Evolutionary conservation across 2,329 filamentous ascomycete genomes (phyloP), one percentile per base, ranked within the genome.

Genomic region (Cladosporium austrohemisphaericum): DNA sequence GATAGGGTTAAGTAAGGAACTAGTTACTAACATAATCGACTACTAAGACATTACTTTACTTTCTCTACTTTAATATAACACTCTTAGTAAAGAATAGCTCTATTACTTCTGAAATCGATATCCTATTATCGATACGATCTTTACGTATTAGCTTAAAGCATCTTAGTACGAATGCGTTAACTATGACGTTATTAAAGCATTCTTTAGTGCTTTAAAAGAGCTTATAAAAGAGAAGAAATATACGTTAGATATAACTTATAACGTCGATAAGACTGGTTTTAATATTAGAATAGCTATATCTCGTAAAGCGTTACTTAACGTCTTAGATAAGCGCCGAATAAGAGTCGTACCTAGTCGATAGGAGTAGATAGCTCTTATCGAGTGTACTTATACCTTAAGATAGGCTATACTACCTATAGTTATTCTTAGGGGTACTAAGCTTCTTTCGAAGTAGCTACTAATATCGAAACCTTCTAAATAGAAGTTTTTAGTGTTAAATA

Each of bases 71-170:
- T 41, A 22, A 8, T 23, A 16, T 3, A 23, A 33, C 23, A 29
- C 49, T 26, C 28, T 52, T 28, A 26, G 49, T 23, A 48, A 52
- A 29, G 10, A 22, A 8, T 52, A 36, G 50, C 35, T 48, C 26
- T 25, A 51, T 22, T 11, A 36, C 2, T 52, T 48, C 36, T 44
- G 50, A 10, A 35, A 35, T 23, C 41, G 36, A 13, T 20, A 52
- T 33, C 36, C 50, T n/a, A 8, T 41, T 11, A 37, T 48, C 11
- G 5, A 48, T 10, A 36, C 33, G n/a, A 20, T 43, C 14, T 52
- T 18, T 26, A 43, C 43, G 11, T 36, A 36, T 16, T 1, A 41
- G 10, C 33, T 52, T 11, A 26, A 48, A 41, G 22, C 33, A n/a
- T 5, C 20, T 14, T 9, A 44, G 18, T 29, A 41, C 20, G 41